Evolutionary conservation across 176 grass and related monocot species (phyloP), one percentile per base, ranked within the genome.

Genomic region (Eragrostis nindensis): DNA sequence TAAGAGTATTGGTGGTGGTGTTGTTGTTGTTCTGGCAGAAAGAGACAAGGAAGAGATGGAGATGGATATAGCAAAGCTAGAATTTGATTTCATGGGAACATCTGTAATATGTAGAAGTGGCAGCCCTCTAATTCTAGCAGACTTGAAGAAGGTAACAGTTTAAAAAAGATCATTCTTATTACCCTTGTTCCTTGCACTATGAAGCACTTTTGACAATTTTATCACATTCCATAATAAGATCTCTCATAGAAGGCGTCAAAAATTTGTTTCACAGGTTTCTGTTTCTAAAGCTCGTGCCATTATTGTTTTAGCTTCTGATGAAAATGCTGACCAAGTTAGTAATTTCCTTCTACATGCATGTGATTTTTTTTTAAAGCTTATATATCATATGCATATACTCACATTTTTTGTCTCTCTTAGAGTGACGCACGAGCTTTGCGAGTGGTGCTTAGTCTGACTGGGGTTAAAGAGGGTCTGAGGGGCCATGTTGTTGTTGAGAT

Each of bases 11-110:
- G 92, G 95, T 81, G 95, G 95, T 76, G 92, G 95, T 76, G 95
- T 98, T 26, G 86, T 98, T 86, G 96, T 98, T 47, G 95, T 98
- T 87, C 76, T 98, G 29, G 96, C 96, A 50, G 96, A 98, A 92
- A 95, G 96, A 73, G 90, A 95, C 54, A 98, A 98, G 77, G 92
- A 95, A 82, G 95, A 94, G 83, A 98, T 98, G 96, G 96, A 98
- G 85, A 91, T 98, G 86, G 96, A 98, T 81, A 95, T 95, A 79
- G 84, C 86, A 71, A 98, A 93, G 71, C 87, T 98, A 75, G 92
- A 94, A 83, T 98, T 98, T 75, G 88, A 98, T 73, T 98, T 98
- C 75, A 98, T 98, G 96, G 92, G 88, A 82, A 98, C 96, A 75
- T 95, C 90, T 80, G 96, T 98, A 79, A 98, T 98, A 72, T 98